Conservation (phyloP, 2,329 filamentous ascomycete genomes). For the Fusarium siculi region DNA sequence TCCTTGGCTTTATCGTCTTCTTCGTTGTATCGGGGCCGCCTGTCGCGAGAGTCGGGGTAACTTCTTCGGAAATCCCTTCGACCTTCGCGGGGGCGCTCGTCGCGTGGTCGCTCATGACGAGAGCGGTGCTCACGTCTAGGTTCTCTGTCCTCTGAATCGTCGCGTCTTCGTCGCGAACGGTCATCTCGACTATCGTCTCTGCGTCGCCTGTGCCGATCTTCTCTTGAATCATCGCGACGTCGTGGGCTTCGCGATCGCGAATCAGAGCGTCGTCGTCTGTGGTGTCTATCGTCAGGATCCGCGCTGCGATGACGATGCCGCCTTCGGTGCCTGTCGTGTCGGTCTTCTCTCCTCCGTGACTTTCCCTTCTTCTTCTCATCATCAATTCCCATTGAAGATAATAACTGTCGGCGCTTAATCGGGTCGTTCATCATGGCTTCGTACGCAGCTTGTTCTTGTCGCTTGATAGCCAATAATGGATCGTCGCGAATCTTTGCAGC, state of each 20-base stretch:
- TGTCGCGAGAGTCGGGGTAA: constrained; percentile 38
- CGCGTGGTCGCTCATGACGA: constrained; percentile 26
- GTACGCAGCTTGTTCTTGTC: constrained; percentile 85
- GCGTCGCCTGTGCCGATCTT: constrained; percentile 42
- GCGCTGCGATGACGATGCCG: constrained; percentile 57
- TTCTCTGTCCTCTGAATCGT: constrained; percentile 38
- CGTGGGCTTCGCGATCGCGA: constrained; percentile 59
- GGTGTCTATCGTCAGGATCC: constrained; percentile 52
- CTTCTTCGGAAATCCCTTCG: constrained; percentile 36
- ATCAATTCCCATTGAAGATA: constrained; percentile 70
- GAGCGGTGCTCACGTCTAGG: constrained; percentile 18
- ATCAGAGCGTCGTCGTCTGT: constrained; percentile 57
- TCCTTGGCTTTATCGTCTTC: constrained; percentile 51
- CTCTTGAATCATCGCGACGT: constrained; percentile 46
- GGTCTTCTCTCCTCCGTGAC: constrained; percentile 45
- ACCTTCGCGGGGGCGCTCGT: constrained; percentile 42
- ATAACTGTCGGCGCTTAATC: constrained; percentile 72
- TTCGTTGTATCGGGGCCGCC: constrained; percentile 36
- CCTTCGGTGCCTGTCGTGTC: constrained; percentile 52
- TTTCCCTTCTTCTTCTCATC: constrained; percentile 59
- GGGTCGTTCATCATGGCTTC: constrained; percentile 84
- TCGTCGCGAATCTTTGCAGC: constrained; percentile 90
- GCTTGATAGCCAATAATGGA: constrained; percentile 92
- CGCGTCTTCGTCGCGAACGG: constrained; percentile 30
- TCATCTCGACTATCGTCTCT: constrained; percentile 41